Base-by-base conservation (phyloP, 345 rosid species). In the Reutealis trisperma region DNA sequence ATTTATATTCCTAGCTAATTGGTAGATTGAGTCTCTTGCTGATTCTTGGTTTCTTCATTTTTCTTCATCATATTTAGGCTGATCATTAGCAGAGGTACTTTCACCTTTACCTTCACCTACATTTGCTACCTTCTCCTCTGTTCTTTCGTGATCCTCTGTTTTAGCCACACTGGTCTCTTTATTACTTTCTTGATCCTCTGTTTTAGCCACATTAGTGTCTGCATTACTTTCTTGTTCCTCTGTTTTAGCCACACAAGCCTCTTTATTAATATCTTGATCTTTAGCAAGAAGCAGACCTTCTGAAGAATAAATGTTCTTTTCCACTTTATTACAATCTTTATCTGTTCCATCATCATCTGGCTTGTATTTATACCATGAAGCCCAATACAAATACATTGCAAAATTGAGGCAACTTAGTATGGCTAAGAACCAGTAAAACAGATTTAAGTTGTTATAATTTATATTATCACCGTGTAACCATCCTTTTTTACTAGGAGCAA, bases 351-450 rank as follows among this genome's bases (percentile, higher is more conserved):
- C 9, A 41, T 67, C 65, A 24, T 63, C 81, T 12, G 32, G 14
- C 54, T 70, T 78, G 75, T 77, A 80, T 54, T 63, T 80, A 62
- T 84, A 84, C 86, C 82, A 84, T 15, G 81, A 77, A 3, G 86
- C 86, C 34, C 75, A 71, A 3, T 14, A 55, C 7, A 80, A 11
- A 78, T 78, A 78, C 34, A 37, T 59, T 4, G 34, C 71, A 12
- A 80, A 71, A 55, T 84, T 84, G 30, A 84, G 37, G 32, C 68
- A 11, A 42, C 82, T 84, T 4, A 81, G 69, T 22, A 77, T 25
- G 15, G 84, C 84, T 42, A 75, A 59, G 58, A 84, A 81, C 84
- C 82, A 81, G 30, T 75, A 78, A 61, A 84, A 84, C 19, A 75
- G 65, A 45, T 81, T 41, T 55, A 84, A 63, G 6, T 80, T 84